Percentiles rank a stretch among this genome's conserved stretches.
Evolutionary conservation across 305 asterid genomes (phyloP).

Genomic region (Petunia hybrid): DNA sequence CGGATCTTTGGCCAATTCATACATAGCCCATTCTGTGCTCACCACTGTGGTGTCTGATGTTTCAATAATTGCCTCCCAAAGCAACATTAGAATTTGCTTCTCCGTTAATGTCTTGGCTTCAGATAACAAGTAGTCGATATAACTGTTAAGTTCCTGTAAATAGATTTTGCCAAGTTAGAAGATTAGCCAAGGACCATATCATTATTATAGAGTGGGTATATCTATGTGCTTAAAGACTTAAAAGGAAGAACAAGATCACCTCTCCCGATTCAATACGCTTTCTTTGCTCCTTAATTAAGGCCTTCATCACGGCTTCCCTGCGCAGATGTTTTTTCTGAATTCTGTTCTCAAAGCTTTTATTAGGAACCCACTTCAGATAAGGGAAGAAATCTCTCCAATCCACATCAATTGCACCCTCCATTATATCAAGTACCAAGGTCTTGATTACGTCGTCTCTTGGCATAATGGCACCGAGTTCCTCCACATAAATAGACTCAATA

Average conservation of each 20-base stretch:
- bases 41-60: slow-evolving; percentile 84
- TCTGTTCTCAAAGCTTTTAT: slow-evolving; percentile 61
- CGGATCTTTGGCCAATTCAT: slow-evolving; percentile 79
- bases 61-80: slow-evolving; percentile 89
- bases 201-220: not conserved
- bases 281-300: slow-evolving; percentile 62
- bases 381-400: slow-evolving; percentile 98
- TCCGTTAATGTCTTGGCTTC: slow-evolving; percentile 69
- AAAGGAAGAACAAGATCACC: slow-evolving; percentile 46
- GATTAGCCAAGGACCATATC: not conserved
- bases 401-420: slow-evolving; percentile 93
- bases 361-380: slow-evolving; percentile 77
- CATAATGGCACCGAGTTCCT: slow-evolving; percentile 57
- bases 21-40: slow-evolving; percentile 91
- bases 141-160: slow-evolving; percentile 67
- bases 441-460: slow-evolving; percentile 59
- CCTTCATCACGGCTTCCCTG: slow-evolving; percentile 73
- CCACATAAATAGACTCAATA: slow-evolving; percentile 60
- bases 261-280: slow-evolving; percentile 69
- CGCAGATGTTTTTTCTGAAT: slow-evolving; percentile 50
- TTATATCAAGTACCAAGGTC: slow-evolving; percentile 62
- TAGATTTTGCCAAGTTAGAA: not conserved
- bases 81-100: slow-evolving; percentile 66
- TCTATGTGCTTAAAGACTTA: not conserved
- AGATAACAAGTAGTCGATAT: slow-evolving; percentile 66